Evolutionary conservation across 2,329 filamentous ascomycete species (phyloP).

Genomic region (Cordyceps fumosorosea): DNA sequence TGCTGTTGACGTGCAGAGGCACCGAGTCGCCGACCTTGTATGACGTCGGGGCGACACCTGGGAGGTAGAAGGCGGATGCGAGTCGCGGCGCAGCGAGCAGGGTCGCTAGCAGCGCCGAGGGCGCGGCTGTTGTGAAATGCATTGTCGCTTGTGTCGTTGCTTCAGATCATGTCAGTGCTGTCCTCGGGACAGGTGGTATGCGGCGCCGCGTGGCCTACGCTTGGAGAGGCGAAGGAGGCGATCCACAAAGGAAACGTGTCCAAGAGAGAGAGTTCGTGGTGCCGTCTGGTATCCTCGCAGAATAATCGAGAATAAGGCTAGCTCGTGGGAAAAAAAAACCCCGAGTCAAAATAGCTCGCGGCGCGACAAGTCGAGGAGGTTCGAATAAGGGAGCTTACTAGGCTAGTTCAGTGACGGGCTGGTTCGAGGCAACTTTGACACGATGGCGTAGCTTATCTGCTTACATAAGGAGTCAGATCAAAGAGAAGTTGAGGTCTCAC

Average conservation of each 20-base stretch:
- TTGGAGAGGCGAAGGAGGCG: neutral
- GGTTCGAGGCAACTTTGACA: neutral
- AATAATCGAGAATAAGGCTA: neutral
- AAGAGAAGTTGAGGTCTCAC: neutral
- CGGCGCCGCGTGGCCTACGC: slow-evolving; percentile 7
- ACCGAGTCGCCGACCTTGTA: slow-evolving; percentile 77
- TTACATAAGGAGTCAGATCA: slow-evolving; percentile 1
- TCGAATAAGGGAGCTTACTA: slow-evolving; percentile 1
- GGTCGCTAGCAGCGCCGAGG: slow-evolving; percentile 43
- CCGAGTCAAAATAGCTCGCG: neutral
- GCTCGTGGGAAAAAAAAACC: neutral
- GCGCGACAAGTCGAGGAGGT: neutral
- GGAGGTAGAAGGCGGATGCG: slow-evolving; percentile 81
- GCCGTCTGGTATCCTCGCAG: neutral
- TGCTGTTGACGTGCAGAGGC: slow-evolving; percentile 84
- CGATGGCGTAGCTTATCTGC: neutral
- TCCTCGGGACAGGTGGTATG: neutral
- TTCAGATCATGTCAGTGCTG: slow-evolving; percentile 23
- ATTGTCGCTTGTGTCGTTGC: slow-evolving; percentile 27
- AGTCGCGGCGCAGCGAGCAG: slow-evolving; percentile 47
- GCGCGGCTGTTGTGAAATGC: slow-evolving; percentile 40
- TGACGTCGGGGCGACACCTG: slow-evolving; percentile 88
- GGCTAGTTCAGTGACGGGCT: neutral
- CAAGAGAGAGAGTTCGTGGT: neutral
- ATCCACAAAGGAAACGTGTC: neutral